Base-by-base conservation (phyloP, 345 rosid genomes). In the Lepidium africanum region DNA sequence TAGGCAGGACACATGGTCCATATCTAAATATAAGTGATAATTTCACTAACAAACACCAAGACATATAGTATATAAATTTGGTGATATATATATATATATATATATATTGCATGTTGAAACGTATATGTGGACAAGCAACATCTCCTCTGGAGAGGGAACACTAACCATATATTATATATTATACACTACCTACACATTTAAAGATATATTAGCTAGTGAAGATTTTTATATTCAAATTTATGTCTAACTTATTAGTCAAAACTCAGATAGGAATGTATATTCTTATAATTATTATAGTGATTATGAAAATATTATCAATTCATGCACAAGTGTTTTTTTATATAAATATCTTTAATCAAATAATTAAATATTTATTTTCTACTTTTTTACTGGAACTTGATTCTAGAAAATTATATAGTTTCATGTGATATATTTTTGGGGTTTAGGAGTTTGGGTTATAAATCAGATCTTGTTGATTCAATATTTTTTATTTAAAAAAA, bases 121-220 rank as follows among this genome's bases (percentile, higher is more conserved):
- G 33, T 70, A n/a, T 11, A 41, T 42, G 41, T 61, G 32, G 62
- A 61, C 69, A 46, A 38, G 56, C 45, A 62, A 71, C 40, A 62
- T 36, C 63, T 25, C 63, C 33, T 51, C 19, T 35, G 21, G 23
- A 15, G 54, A 52, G 19, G 62, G 68, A 54, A 46, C 70, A 46
- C 57, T 43, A 63, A 36, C 48, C 16, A 52, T 23, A 40, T 36
- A 40, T 59, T 17, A 30, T 49, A 58, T 36, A 19, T 40, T 41
- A 70, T n/a, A 60, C 37, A 70, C 30, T 42, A 70, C 47, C 39
- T 52, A 61, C n/a, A 41, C 60, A 52, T 71, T 46, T 43, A 52
- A 61, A 53, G 23, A n/a, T 41, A 27, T 30, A 30, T 30, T 15
- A 60, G n/a, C n/a, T n/a, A n/a, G n/a, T n/a, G n/a, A 61, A 30